Percentiles rank a stretch among this genome's conserved stretches.
phyloP scores from a whole-genome alignment of 768 basidiomycete species.

The Suillus lakei region DNA sequence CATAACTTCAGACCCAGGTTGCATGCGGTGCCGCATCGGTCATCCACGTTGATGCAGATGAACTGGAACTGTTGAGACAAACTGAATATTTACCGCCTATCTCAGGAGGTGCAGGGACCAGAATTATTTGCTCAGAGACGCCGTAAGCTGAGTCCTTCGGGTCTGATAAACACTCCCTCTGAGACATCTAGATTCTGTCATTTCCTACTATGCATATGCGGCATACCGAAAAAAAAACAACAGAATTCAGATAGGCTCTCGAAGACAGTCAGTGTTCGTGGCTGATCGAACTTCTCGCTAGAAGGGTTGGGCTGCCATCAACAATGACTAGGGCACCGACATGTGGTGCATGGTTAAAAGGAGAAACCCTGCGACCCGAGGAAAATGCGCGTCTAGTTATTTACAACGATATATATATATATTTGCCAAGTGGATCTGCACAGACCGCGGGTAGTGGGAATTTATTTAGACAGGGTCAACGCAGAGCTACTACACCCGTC shows the following conservation, averaged over 20 bases:
- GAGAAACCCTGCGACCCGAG: neutral
- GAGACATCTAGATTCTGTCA: too few relatives aligned
- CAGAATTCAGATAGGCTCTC: too few relatives aligned
- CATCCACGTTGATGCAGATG: neutral
- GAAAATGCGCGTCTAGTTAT: neutral
- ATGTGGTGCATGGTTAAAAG: neutral
- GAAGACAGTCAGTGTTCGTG: too few relatives aligned
- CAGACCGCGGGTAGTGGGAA: neutral
- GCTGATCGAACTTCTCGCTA: neutral
- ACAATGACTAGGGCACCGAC: too few relatives aligned
- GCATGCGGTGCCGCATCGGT: too few relatives aligned
- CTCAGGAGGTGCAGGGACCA: too few relatives aligned
- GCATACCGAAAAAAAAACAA: too few relatives aligned
- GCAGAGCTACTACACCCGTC: neutral
- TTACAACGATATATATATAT: neutral
- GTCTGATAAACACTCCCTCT: too few relatives aligned
- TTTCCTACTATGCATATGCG: too few relatives aligned
- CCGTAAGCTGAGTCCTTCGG: too few relatives aligned
- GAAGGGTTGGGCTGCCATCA: neutral
- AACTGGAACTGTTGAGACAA: conserved; percentile 18
- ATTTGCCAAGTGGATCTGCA: neutral
- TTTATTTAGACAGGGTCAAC: neutral
- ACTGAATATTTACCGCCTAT: conserved; percentile 1
- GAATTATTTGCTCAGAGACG: too few relatives aligned
- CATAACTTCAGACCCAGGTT: too few relatives aligned